Evolutionary conservation across 306 rosid species (phyloP).

Genomic region (Malus sylvestris): DNA sequence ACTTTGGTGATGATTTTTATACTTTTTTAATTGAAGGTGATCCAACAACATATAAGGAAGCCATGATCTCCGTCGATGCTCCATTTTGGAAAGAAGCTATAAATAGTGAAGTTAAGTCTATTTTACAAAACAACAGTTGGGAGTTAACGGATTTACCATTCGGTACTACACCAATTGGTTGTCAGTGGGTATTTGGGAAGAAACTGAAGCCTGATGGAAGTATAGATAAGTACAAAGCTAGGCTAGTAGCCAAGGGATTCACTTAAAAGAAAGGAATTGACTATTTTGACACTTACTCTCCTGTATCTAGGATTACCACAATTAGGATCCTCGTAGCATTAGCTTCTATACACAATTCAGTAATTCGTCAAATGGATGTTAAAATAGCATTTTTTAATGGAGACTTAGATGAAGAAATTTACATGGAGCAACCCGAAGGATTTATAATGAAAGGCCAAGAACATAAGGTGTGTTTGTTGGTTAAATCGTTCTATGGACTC

Average conservation of each 20-base stretch:
- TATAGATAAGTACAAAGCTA: neutral
- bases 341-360: neutral
- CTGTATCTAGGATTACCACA: neutral
- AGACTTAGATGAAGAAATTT: neutral
- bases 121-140: neutral
- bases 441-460: neutral
- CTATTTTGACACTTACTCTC: neutral
- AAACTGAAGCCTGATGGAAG: neutral
- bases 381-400: neutral
- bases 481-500: neutral
- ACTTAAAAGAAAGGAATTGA: neutral
- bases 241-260: neutral
- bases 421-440: neutral
- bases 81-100: slow-evolving; percentile 3
- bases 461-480: neutral
- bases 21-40: too few relatives aligned
- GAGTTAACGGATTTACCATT: neutral
- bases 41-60: too few relatives aligned
- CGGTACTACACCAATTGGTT: neutral
- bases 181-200: neutral
- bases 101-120: neutral
- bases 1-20: too few relatives aligned
- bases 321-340: neutral
- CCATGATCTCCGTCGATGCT: neutral
- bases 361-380: neutral